A percentile compares a stretch with the other conserved stretches of the same genome.
phyloP scores from a whole-genome alignment of 192 early-diverging fungal species.

The Chytriomyces sp. region DNA sequence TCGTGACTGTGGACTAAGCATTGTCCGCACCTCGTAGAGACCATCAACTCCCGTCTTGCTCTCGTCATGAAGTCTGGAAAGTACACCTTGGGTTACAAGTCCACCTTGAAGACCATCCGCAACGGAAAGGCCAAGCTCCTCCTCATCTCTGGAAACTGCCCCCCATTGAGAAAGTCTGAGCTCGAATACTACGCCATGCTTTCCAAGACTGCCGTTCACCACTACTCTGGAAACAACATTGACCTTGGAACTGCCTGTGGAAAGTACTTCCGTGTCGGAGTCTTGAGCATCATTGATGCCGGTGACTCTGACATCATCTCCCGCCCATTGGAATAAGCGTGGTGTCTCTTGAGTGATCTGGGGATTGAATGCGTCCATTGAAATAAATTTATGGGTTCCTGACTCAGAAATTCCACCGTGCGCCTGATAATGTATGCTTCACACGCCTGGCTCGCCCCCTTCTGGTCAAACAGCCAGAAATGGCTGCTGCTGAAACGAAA shows the following conservation, averaged over 20 bases:
- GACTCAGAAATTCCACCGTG: too few species aligned
- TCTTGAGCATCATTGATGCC: constrained; percentile 96
- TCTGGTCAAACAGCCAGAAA: too few species aligned
- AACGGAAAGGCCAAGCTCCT: constrained; percentile 99
- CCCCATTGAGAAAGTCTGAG: constrained; percentile 99
- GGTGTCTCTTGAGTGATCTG: background rate
- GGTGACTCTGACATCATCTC: constrained; percentile 94
- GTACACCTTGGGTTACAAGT: constrained; percentile 98
- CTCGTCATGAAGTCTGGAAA: constrained; percentile 99
- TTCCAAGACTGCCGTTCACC: constrained; percentile 99
- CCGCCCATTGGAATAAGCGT: constrained; percentile 33
- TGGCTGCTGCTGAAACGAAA: too few species aligned
- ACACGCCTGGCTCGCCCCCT: too few species aligned
- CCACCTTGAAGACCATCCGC: constrained; percentile 96
- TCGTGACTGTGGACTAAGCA: too few species aligned
- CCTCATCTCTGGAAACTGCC: constrained; percentile 99
- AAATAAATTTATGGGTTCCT: too few species aligned
- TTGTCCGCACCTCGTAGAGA: constrained; percentile 60
- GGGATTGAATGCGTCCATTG: too few species aligned
- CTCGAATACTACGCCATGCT: constrained; percentile 99
- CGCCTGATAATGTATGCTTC: too few species aligned
- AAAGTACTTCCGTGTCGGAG: constrained; percentile 97
- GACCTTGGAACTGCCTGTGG: constrained; percentile 99
- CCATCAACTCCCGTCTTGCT: constrained; percentile 97
- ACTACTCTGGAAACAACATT: constrained; percentile 99